Evolutionary conservation across 768 basidiomycete species (phyloP), one percentile per base, ranked within the genome.

Genomic region (Boletus rufocinnamomeus): DNA sequence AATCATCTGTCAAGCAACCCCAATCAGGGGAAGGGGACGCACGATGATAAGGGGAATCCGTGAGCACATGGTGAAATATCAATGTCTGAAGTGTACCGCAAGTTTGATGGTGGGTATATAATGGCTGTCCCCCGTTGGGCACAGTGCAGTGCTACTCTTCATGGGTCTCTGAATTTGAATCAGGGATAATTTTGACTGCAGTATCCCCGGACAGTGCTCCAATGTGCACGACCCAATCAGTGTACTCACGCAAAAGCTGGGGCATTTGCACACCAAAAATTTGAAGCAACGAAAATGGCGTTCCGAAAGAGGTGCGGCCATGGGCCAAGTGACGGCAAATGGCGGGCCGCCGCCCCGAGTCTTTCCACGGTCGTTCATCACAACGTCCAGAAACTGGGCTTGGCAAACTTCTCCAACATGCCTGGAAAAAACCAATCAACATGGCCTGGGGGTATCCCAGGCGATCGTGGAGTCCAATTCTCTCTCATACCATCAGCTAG

Each of bases 251-350:
- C 35, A 37, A 37, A 35, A 7, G 11, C 14, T 35, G 35, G 52
- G 5, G 59, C 52, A 41, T 72, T 64, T 21, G 71, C 71, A 14
- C 60, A 71, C 72, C 72, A 74, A 43, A 35, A 35, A 4, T 74
- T 69, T 10, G 67, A 63, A 30, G 64, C 40, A 10, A 72, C 65
- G 63, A 74, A 74, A 16, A 70, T 59, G 1, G 62, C 43, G 19
- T 69, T 72, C 7, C n/a, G n/a, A n/a, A n/a, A 72, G 48, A 13
- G 70, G 70, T 28, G 49, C 4, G 14, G n/a, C n/a, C n/a, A n/a
- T n/a, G n/a, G n/a, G n/a, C n/a, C n/a, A n/a, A n/a, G n/a, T n/a
- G n/a, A n/a, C n/a, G n/a, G n/a, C n/a, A n/a, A 30, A 35, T 35
- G 34, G 34, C 34, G 21, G 37, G 23, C 25, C 17, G 50, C 35